Percentiles rank a stretch among this genome's conserved stretches.
phyloP scores from a whole-genome alignment of 176 grass and related monocot genomes.

The Paspalum notatum region DNA sequence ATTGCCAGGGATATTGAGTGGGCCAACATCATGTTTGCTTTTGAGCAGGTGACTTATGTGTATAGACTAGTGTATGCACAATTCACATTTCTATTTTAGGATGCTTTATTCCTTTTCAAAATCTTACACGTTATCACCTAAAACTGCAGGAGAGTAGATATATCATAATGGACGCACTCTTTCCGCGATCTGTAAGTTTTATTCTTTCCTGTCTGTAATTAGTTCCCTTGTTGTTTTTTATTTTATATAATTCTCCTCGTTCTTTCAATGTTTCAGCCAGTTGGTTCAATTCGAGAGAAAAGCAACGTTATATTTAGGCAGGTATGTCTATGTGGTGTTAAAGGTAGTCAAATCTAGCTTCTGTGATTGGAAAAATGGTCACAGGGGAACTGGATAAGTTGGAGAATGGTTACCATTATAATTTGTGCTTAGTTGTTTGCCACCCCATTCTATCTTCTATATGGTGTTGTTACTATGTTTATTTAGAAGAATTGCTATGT shows the following conservation, averaged over 20 bases:
- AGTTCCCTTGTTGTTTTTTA: background rate
- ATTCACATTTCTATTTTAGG: slow-evolving; percentile 2
- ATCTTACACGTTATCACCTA: slow-evolving; percentile 31
- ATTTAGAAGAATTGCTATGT: slow-evolving; percentile 22
- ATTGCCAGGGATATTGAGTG: slow-evolving; percentile 95
- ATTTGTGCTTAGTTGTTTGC: background rate
- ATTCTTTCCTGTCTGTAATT: slow-evolving; percentile 20
- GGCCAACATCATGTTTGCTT: slow-evolving; percentile 87
- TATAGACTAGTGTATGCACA: background rate
- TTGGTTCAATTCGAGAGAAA: slow-evolving; percentile 85
- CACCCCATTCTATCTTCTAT: slow-evolving; percentile 5
- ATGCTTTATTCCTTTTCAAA: slow-evolving; percentile 21
- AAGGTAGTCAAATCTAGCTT: slow-evolving; percentile 10
- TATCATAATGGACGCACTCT: slow-evolving; percentile 80
- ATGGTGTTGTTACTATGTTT: background rate
- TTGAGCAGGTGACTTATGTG: slow-evolving; percentile 83
- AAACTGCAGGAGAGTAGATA: slow-evolving; percentile 87
- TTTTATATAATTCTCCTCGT: slow-evolving; percentile 41
- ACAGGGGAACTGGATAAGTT: background rate
- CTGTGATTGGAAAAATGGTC: background rate
- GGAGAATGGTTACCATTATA: background rate
- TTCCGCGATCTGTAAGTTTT: slow-evolving; percentile 70
- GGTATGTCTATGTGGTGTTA: slow-evolving; percentile 43
- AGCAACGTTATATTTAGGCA: slow-evolving; percentile 94
- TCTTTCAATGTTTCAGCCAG: slow-evolving; percentile 61